A percentile compares a stretch with the other conserved stretches of the same genome.
Evolutionary conservation across 2,329 filamentous ascomycete species (phyloP).

Genomic region (Cytospora leucostoma): DNA sequence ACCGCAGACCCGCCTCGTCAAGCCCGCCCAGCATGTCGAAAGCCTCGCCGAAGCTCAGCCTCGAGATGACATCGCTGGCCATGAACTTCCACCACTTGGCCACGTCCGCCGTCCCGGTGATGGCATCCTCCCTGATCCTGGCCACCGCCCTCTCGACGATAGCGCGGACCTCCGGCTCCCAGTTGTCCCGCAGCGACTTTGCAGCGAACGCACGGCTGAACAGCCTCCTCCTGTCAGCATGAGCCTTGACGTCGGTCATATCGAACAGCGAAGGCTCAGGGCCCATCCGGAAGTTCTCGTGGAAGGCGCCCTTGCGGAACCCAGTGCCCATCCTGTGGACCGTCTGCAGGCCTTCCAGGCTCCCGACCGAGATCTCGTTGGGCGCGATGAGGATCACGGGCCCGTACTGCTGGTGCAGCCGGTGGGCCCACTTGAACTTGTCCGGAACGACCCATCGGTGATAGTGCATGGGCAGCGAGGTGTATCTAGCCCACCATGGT

Average conservation of each 20-base stretch:
- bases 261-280: constrained; percentile 28
- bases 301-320: constrained; percentile 29
- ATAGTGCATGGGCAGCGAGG: constrained; percentile 19
- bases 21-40: constrained; percentile 46
- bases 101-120: constrained; percentile 37
- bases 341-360: constrained; percentile 17
- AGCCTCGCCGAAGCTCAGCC: constrained; percentile 48
- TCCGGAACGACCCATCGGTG: neutral
- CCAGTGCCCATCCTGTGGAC: constrained; percentile 23
- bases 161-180: constrained; percentile 27
- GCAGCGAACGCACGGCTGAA: constrained; percentile 29
- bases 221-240: constrained; percentile 27
- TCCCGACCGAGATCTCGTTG: constrained; percentile 17
- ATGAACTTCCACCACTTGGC: constrained; percentile 49
- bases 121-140: constrained; percentile 24
- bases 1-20: constrained; percentile 32
- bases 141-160: constrained; percentile 22
- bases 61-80: constrained; percentile 47
- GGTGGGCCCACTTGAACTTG: constrained; percentile 17
- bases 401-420: constrained; percentile 13
- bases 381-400: constrained; percentile 20
- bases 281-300: constrained; percentile 28
- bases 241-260: constrained; percentile 25
- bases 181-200: constrained; percentile 28
- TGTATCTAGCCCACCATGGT: constrained; percentile 16